Evolutionary conservation across 129 eudicot species (phyloP).

Genomic region (Pseudognaphalium luteoalbum): DNA sequence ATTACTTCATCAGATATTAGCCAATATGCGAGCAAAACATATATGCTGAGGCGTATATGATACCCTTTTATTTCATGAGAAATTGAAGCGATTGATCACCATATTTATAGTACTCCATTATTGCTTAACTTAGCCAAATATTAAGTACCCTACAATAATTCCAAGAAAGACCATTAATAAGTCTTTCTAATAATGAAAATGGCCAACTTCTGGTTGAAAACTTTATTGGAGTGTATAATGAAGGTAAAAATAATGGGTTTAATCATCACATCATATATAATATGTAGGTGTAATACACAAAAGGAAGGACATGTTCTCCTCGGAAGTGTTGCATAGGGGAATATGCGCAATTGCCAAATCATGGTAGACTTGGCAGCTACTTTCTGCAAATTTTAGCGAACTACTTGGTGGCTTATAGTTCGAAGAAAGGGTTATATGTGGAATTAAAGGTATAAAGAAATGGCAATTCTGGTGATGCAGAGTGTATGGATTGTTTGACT

Average conservation of each 20-base stretch:
- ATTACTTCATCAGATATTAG: neutral
- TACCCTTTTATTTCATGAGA: neutral
- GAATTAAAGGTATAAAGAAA: conserved; percentile 3
- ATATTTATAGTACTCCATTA: no score
- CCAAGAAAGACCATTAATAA: neutral
- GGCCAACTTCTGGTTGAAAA: neutral
- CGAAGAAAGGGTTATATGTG: conserved; percentile 15
- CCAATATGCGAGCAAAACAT: neutral
- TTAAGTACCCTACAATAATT: neutral
- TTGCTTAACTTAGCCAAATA: neutral
- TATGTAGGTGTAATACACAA: conserved; percentile 75
- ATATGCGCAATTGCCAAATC: neutral
- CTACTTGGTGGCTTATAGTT: conserved; percentile 5
- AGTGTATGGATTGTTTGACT: conserved; percentile 23
- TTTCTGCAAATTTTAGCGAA: neutral
- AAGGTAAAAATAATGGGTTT: no score
- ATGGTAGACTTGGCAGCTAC: neutral
- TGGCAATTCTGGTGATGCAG: conserved; percentile 9
- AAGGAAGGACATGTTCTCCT: conserved; percentile 46
- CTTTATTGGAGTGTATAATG: neutral
- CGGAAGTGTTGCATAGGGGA: conserved; percentile 53
- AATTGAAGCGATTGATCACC: conserved; percentile 6
- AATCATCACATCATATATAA: neutral
- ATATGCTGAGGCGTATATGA: neutral
- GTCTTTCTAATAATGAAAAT: neutral